Base-by-base conservation (phyloP, 345 rosid species). In the Eucalyptus cloeziana region DNA sequence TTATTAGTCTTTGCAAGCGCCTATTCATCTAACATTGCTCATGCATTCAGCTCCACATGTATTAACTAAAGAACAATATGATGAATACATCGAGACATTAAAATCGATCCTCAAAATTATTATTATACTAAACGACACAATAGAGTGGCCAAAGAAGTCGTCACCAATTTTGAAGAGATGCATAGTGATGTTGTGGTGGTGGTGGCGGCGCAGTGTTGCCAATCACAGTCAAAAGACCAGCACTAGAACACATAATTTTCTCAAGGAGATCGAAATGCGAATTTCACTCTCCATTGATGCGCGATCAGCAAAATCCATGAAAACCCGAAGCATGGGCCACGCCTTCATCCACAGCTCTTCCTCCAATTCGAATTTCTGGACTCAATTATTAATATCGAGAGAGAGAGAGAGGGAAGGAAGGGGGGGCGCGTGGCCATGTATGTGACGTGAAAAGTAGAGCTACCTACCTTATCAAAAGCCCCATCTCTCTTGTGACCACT, bases 401-500 rank as follows among this genome's bases (percentile, higher is more conserved):
- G 13, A 33, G 19, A n/a, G 58, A 52, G 56, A 21, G 11, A 21
- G 64, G 10, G 64, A 37, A 4, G 40, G 40, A 37, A 37, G 15
- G 7, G 3, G 3, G 47, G 45, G 45, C 45, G 83, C 83, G 83
- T 76, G 83, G 83, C 83, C 83, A 76, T 76, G 83, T 37, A 76
- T 12, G 83, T 76, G 83, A 76, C 83, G 83, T 76, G 58, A 90
- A 90, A 92, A 94, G 92, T 80, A 76, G 92, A 89, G 94, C 93
- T 94, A 94, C 95, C 94, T 89, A 93, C 96, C 96, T 86, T 86
- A 30, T 86, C 58, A 94, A 92, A 93, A 90, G 89, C 90, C 92
- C 91, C 89, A 21, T 52, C 91, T 88, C 89, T 88, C 52, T 71
- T 88, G 58, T 47, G 93, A 89, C 95, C 96, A 92, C 94, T 91